Evolutionary conservation across 2,329 filamentous ascomycete genomes (phyloP), one percentile per base, ranked within the genome.

Genomic region (Pseudocercospora fuligena): DNA sequence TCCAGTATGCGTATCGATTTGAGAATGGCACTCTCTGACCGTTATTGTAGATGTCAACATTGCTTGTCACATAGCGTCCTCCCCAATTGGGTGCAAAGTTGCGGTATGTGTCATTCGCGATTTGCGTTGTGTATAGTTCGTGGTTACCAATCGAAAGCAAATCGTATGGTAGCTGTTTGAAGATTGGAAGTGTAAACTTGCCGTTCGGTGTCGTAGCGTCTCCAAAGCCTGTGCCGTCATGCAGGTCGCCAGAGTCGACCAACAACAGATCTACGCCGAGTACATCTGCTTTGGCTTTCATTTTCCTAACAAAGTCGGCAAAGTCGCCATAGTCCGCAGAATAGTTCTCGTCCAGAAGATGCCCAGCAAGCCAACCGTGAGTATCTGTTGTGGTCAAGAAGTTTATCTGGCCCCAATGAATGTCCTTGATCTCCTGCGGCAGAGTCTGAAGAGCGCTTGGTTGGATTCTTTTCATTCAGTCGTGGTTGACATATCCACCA

Each of bases 321-420:
- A 86, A 89, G 74, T 90, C 88, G 25, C 88, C 88, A 86, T 87
- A 90, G 73, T 90, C 88, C 1, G 87, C 88, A 47, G 87, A 87
- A 67, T 89, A 89, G 72, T 88, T 89, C 71, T 82, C 80, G 77
- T 89, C 86, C 70, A 88, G 88, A 68, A 89, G 75, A 73, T 75
- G 73, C 11, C 72, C 73, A 9, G 73, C 72, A 5, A 89, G 80
- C 87, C 87, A 88, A 21, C 86, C 86, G 73, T 88, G 86, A 0
- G 86, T 88, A 68, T 89, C 87, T 2, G 86, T 88, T 1, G 86
- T 89, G n/a, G 65, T 64, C 2, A 71, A 56, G 46, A 71, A 69
- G 61, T 71, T 71, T 54, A 71, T 66, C 36, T 71, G 69, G 16
- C 69, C 69, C 69, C 69, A 71, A 54, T 71, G 69, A 43, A 71